Conservation (phyloP, 2,329 filamentous ascomycete genomes). For the Monilinia laxa region DNA sequence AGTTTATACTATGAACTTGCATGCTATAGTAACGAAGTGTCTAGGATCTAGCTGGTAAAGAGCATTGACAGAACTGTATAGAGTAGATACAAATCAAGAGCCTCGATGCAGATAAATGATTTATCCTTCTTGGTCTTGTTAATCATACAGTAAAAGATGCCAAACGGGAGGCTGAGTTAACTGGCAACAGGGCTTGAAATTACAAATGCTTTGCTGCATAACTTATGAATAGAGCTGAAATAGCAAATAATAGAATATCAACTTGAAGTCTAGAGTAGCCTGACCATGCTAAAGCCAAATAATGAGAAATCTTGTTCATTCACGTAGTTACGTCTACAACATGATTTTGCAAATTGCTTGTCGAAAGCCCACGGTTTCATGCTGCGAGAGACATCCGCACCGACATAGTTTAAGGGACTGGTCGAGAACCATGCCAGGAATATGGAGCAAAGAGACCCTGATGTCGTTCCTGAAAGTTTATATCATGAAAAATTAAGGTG, state of each 20-base stretch:
- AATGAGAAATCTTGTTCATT: background rate
- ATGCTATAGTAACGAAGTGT: background rate
- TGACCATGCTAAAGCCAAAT: background rate
- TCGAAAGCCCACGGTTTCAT: no score
- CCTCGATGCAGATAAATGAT: background rate
- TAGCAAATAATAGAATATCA: background rate
- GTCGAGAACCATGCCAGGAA: background rate
- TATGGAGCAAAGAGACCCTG: background rate
- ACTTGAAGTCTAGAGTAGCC: background rate
- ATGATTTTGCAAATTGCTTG: no score
- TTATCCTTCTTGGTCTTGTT: background rate
- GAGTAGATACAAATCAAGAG: background rate
- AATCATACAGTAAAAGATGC: background rate
- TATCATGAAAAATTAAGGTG: background rate
- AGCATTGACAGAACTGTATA: background rate
- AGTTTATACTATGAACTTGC: background rate
- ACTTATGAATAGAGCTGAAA: background rate
- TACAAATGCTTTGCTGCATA: background rate
- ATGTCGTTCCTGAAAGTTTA: background rate
- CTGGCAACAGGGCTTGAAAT: background rate
- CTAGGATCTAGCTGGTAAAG: background rate
- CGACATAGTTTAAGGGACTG: background rate
- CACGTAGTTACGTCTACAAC: background rate
- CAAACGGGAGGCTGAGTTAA: background rate
- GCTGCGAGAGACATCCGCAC: no score